A percentile compares a stretch with the other conserved stretches of the same genome.
phyloP scores from a whole-genome alignment of 2,329 filamentous ascomycete species.

The Cladosporium phlei region DNA sequence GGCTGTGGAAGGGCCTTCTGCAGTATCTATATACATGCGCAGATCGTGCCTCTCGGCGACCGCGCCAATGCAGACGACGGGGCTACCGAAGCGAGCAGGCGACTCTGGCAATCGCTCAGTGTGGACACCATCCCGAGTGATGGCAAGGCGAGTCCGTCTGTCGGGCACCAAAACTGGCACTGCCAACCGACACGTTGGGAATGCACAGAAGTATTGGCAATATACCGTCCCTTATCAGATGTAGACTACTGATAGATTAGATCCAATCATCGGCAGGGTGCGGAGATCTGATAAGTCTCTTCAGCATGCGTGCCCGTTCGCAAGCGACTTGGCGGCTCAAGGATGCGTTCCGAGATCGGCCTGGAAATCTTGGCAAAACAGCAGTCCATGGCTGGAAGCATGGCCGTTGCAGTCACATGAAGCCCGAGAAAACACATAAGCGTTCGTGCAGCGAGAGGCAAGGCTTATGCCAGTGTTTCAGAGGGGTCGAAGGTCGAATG shows the following conservation, averaged over 20 bases:
- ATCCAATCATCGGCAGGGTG: slow-evolving; percentile 12
- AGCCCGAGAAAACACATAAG: neutral
- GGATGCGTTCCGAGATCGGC: slow-evolving; percentile 4
- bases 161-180: neutral
- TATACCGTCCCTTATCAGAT: slow-evolving; percentile 10
- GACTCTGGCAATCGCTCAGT: neutral
- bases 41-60: slow-evolving; percentile 2
- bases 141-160: slow-evolving; percentile 1
- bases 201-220: slow-evolving; percentile 13
- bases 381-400: neutral
- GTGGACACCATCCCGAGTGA: neutral
- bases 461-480: neutral
- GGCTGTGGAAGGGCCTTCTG: neutral
- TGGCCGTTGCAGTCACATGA: neutral
- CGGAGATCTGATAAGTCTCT: slow-evolving; percentile 13
- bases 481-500: neutral
- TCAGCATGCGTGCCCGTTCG: slow-evolving; percentile 5
- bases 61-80: neutral
- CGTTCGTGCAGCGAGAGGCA: neutral
- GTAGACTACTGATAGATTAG: slow-evolving; percentile 8
- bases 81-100: neutral
- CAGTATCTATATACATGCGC: slow-evolving; percentile 8
- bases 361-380: neutral
- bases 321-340: slow-evolving; percentile 9
- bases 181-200: neutral